These are phyloP conservation scores for Cyclospora cayetanensis DNA, from an alignment of 169 alveolate genomes.

Conservation along the genomic window DNA sequence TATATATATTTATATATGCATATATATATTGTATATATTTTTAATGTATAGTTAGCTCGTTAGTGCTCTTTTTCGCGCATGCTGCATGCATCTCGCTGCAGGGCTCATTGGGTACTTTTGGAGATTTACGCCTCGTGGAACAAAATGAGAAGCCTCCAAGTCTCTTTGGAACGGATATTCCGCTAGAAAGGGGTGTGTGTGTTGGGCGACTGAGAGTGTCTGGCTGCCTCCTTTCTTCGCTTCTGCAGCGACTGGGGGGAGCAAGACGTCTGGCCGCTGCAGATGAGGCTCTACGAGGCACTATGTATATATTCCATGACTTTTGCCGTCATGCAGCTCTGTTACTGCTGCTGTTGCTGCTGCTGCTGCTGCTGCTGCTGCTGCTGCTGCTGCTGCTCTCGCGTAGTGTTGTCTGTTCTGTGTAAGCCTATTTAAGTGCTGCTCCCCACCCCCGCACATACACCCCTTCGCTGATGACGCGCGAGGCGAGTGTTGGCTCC, in stretches of 20 bases:
- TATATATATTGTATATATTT: neutral
- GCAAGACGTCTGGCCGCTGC: too few species aligned
- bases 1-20: neutral
- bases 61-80: conserved; percentile 56
- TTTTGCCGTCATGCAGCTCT: neutral
- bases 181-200: conserved; percentile 63
- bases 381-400: too few species aligned
- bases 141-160: conserved; percentile 46
- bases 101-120: conserved; percentile 73
- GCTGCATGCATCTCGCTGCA: too few species aligned
- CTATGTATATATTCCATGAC: neutral
- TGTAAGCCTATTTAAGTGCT: too few species aligned
- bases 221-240: too few species aligned
- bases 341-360: neutral
- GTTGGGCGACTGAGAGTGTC: too few species aligned
- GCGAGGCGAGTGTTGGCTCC: neutral
- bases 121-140: conserved; percentile 66
- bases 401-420: too few species aligned
- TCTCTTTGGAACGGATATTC: neutral
- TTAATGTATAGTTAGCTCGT: too few species aligned
- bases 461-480: too few species aligned
- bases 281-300: too few species aligned
- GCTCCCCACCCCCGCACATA: too few species aligned
- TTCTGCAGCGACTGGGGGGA: too few species aligned
- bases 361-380: conserved; percentile 8